A percentile compares a stretch with the other conserved stretches of the same genome.
phyloP scores from a whole-genome alignment of 164 flowering plant species.

The Protea cynaroides region DNA sequence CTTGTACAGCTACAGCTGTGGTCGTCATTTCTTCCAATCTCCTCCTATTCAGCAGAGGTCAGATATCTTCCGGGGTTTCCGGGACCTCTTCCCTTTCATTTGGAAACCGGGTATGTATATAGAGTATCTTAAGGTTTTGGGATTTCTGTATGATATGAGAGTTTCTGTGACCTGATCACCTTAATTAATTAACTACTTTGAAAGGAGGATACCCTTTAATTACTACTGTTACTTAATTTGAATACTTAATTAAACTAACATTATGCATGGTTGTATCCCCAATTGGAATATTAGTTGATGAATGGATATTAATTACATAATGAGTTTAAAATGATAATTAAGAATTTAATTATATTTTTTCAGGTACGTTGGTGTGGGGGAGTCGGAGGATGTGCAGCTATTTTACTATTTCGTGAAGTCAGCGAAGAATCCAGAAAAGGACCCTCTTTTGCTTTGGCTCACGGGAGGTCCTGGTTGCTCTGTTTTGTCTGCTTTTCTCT shows the following conservation, averaged over 20 bases:
- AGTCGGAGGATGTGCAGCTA: not conserved
- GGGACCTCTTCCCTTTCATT: not conserved
- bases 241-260: too few species aligned
- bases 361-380: not conserved
- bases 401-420: not conserved
- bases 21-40: not conserved
- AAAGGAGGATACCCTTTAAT: too few species aligned
- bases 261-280: too few species aligned
- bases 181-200: too few species aligned
- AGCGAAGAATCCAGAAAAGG: slow-evolving; percentile 5
- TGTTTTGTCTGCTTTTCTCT: slow-evolving; percentile 23
- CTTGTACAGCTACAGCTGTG: not conserved
- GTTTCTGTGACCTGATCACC: too few species aligned
- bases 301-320: too few species aligned
- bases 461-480: slow-evolving; percentile 63
- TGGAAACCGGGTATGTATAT: not conserved
- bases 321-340: too few species aligned
- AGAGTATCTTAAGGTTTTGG: not conserved
- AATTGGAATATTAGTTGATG: too few species aligned
- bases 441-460: slow-evolving; percentile 48
- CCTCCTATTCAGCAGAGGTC: not conserved
- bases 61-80: not conserved
- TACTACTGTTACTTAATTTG: too few species aligned
- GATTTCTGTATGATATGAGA: not conserved
- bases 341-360: too few species aligned